Conservation (phyloP, 441 rosid genomes). For the Manihot esculenta region DNA sequence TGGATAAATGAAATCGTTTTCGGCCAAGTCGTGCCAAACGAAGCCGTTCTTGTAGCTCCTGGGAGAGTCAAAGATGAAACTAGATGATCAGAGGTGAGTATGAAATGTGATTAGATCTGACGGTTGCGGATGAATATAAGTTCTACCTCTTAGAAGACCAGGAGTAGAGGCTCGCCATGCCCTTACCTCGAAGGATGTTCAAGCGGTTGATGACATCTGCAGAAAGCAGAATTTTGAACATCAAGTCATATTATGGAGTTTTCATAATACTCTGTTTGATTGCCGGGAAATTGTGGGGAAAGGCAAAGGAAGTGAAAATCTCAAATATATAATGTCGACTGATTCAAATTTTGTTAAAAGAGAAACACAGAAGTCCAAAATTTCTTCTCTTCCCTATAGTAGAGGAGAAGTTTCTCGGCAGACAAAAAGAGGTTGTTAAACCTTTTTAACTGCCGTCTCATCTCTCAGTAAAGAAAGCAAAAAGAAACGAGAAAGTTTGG, state of each 20-base stretch:
- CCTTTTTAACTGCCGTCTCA: background rate
- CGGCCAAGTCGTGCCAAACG: constrained; percentile 90
- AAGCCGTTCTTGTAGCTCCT: constrained; percentile 92
- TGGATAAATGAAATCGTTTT: constrained; percentile 69
- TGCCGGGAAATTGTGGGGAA: constrained; percentile 17
- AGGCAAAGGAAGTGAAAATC: background rate
- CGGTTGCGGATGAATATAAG: constrained; percentile 9
- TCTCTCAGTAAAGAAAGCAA: no score
- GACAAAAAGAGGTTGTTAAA: background rate
- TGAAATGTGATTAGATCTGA: constrained; percentile 20
- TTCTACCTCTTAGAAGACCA: constrained; percentile 91
- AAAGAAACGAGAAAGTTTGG: background rate
- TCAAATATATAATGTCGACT: background rate
- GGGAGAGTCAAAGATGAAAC: constrained; percentile 5
- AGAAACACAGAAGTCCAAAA: background rate
- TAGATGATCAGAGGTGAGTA: background rate
- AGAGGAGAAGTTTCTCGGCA: background rate
- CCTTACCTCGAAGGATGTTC: constrained; percentile 76
- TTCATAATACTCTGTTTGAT: constrained; percentile 5
- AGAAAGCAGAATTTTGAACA: background rate
- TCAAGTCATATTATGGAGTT: background rate
- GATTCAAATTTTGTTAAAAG: background rate
- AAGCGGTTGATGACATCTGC: constrained; percentile 78
- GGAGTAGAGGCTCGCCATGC: constrained; percentile 80
- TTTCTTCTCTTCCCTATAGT: constrained; percentile 1